These are phyloP conservation scores for Corynespora cassiicola DNA, from an alignment of 2,329 filamentous ascomycete species.

Conservation along the genomic window DNA sequence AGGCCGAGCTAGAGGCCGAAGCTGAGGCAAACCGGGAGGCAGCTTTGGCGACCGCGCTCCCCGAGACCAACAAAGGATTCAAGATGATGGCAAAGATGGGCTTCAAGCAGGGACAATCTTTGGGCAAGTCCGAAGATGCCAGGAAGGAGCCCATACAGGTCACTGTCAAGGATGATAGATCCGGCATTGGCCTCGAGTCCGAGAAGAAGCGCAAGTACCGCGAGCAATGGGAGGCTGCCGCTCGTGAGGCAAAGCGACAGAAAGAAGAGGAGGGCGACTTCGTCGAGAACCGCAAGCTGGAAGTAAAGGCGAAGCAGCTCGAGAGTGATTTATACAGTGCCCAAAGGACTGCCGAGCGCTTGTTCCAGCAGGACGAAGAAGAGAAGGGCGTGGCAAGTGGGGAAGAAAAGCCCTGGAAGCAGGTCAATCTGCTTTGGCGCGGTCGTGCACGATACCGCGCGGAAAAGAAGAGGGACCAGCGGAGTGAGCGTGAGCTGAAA, in stretches of 20 bases:
- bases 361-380: conserved; percentile 58
- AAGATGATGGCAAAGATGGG: conserved; percentile 98
- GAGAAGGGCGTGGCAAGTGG: conserved; percentile 26
- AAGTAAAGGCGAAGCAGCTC: conserved; percentile 46
- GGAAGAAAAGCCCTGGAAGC: conserved; percentile 63
- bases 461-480: conserved; percentile 69
- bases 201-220: conserved; percentile 78
- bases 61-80: conserved; percentile 80
- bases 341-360: conserved; percentile 80
- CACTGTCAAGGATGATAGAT: conserved; percentile 77
- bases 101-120: conserved; percentile 75
- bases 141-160: conserved; percentile 77
- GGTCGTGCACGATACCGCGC: conserved; percentile 73
- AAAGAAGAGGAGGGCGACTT: conserved; percentile 53
- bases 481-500: conserved; percentile 34
- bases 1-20: conserved; percentile 79
- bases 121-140: conserved; percentile 68
- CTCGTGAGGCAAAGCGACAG: conserved; percentile 46
- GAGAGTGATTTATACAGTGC: conserved; percentile 77
- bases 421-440: conserved; percentile 81
- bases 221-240: conserved; percentile 43
- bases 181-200: conserved; percentile 82
- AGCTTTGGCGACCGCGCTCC: conserved; percentile 76
- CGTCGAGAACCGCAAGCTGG: conserved; percentile 37
- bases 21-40: conserved; percentile 75